phyloP scores from a whole-genome alignment of 176 grass and related monocot species.

The Musa acuminata region DNA sequence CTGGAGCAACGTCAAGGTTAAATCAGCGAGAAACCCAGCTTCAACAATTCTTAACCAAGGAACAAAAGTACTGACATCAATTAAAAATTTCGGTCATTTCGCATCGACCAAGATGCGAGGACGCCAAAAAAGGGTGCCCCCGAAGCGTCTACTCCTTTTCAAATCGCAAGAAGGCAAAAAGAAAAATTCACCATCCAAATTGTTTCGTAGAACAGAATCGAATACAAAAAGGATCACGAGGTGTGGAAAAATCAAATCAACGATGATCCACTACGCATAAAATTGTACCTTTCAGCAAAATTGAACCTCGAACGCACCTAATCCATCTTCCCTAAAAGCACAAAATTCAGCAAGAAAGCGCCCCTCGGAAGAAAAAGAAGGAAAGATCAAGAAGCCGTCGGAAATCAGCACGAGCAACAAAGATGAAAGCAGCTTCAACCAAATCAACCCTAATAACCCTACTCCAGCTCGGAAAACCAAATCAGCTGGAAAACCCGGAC shows the following conservation, averaged over 20 bases:
- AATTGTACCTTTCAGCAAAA: neutral
- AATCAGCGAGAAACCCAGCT: neutral
- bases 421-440: neutral
- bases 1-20: neutral
- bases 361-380: neutral
- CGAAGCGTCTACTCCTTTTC: neutral
- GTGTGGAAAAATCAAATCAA: neutral
- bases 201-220: neutral
- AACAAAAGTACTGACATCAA: neutral
- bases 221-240: neutral
- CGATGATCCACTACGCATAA: neutral
- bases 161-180: neutral
- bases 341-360: neutral
- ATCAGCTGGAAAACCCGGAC: neutral
- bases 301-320: neutral
- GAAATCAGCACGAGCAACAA: neutral
- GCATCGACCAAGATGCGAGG: neutral
- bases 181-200: neutral
- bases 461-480: neutral
- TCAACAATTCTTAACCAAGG: neutral
- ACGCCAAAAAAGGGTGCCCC: neutral
- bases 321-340: neutral
- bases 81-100: neutral
- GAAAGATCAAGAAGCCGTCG: neutral
- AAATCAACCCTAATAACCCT: neutral